A percentile compares a stretch with the other conserved stretches of the same genome.
These are phyloP conservation scores for Holtermanniella nyarrowii DNA, from an alignment of 768 basidiomycete species.

Conservation along the genomic window DNA sequence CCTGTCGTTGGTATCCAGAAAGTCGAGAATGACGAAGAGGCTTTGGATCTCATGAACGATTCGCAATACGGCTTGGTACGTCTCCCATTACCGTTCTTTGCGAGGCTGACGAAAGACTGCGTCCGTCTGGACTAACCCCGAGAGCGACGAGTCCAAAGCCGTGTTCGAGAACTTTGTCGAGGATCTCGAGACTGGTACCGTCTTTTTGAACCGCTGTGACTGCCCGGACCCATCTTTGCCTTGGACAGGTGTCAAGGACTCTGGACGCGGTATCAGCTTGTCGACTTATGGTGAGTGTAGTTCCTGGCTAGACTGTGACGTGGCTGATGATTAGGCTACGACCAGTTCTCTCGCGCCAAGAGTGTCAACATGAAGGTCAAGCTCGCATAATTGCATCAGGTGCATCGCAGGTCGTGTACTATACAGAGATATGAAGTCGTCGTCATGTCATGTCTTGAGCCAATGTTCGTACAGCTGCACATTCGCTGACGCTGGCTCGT, in stretches of 20 bases:
- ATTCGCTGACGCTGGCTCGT: constrained; percentile 9
- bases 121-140: constrained; percentile 79
- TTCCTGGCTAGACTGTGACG: background rate
- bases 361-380: constrained; percentile 38
- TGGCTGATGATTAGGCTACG: constrained; percentile 23
- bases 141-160: constrained; percentile 52
- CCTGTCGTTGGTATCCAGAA: constrained; percentile 89
- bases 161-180: constrained; percentile 62
- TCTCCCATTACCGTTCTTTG: background rate
- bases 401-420: too few relatives aligned
- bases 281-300: constrained; percentile 59
- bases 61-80: constrained; percentile 71
- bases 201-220: constrained; percentile 85
- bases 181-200: constrained; percentile 76
- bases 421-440: too few relatives aligned
- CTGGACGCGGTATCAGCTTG: constrained; percentile 80
- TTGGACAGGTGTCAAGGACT: constrained; percentile 92
- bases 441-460: constrained; percentile 12
- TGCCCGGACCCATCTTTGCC: constrained; percentile 82
- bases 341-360: constrained; percentile 38
- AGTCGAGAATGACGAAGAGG: constrained; percentile 72
- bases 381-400: too few relatives aligned
- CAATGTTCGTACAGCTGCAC: constrained; percentile 18
- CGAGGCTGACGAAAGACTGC: constrained; percentile 49
- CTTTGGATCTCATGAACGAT: constrained; percentile 86